Conservation (phyloP, 225 moss, liverwort and hornwort genomes). For the Pseudoscleropodium purum region DNA sequence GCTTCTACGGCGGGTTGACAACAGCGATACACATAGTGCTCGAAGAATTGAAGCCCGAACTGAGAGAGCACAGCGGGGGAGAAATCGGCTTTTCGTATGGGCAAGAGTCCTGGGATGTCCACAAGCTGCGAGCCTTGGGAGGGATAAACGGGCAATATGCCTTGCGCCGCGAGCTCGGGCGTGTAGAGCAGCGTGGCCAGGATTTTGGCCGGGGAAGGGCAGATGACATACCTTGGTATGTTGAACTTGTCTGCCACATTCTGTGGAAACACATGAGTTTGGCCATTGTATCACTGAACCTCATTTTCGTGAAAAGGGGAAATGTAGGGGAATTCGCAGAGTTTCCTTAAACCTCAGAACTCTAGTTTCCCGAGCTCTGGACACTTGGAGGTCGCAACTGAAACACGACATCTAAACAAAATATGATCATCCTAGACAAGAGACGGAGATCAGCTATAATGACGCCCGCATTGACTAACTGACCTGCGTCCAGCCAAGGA, state of each 20-base stretch:
- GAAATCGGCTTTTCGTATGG: neutral
- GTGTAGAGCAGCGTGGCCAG: neutral
- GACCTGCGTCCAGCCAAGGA: constrained; percentile 39
- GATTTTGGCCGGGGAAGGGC: neutral
- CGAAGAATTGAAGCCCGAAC: neutral
- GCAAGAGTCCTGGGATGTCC: constrained; percentile 10
- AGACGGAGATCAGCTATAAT: neutral
- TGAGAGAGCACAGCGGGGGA: neutral
- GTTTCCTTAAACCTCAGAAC: neutral
- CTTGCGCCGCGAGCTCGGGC: constrained; percentile 14
- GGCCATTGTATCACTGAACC: neutral
- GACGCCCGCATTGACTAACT: neutral
- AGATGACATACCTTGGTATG: constrained; percentile 16
- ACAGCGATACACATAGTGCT: neutral
- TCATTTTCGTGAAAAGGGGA: neutral
- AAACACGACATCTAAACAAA: neutral
- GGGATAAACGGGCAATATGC: neutral
- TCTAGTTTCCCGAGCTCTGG: too few species aligned
- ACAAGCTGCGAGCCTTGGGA: constrained; percentile 6
- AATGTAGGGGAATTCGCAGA: neutral
- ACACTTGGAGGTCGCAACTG: neutral
- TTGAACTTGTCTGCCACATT: constrained; percentile 14
- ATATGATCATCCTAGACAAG: neutral
- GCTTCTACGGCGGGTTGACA: neutral
- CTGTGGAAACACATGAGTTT: neutral